A percentile compares a stretch with the other conserved stretches of the same genome.
Conservation (phyloP, 352 stramenopile genomes). For the Phytophthora uliginosa region DNA sequence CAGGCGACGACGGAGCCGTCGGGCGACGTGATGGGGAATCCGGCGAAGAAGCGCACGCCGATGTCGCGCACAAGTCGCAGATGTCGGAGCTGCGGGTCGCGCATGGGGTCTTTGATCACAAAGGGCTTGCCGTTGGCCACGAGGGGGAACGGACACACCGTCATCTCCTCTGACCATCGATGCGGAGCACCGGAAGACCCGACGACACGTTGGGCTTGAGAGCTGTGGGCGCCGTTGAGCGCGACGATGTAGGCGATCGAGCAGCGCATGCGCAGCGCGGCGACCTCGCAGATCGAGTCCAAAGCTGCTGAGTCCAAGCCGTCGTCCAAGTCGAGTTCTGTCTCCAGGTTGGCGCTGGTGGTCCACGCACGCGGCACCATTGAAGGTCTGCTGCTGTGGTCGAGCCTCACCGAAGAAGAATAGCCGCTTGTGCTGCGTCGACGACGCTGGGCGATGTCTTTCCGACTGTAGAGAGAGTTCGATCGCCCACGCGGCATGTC, state of each 20-base stretch:
- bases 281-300: slow-evolving; percentile 69
- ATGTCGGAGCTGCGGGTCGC: slow-evolving; percentile 45
- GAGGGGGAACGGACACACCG: slow-evolving; percentile 36
- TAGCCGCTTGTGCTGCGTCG: slow-evolving; percentile 33
- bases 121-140: slow-evolving; percentile 44
- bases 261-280: slow-evolving; percentile 53
- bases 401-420: slow-evolving; percentile 7
- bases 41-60: slow-evolving; percentile 60
- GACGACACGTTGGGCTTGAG: slow-evolving; percentile 44
- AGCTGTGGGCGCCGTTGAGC: slow-evolving; percentile 27
- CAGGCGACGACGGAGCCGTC: slow-evolving; percentile 39
- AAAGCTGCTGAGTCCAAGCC: slow-evolving; percentile 51
- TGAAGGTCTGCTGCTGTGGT: slow-evolving; percentile 2
- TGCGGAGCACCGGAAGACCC: slow-evolving; percentile 39
- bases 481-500: slow-evolving; percentile 4
- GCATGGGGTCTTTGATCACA: slow-evolving; percentile 52
- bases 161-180: slow-evolving; percentile 23
- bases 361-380: slow-evolving; percentile 28
- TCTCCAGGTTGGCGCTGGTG: slow-evolving; percentile 31
- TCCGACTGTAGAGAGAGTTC: slow-evolving; percentile 17
- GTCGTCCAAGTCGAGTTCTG: slow-evolving; percentile 39
- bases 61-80: slow-evolving; percentile 52
- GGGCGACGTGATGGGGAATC: slow-evolving; percentile 57
- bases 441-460: slow-evolving; percentile 24
- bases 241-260: slow-evolving; percentile 59